These are phyloP conservation scores for Ganoderma multipileum DNA, from an alignment of 1,284 basidiomycete species.

Conservation along the genomic window DNA sequence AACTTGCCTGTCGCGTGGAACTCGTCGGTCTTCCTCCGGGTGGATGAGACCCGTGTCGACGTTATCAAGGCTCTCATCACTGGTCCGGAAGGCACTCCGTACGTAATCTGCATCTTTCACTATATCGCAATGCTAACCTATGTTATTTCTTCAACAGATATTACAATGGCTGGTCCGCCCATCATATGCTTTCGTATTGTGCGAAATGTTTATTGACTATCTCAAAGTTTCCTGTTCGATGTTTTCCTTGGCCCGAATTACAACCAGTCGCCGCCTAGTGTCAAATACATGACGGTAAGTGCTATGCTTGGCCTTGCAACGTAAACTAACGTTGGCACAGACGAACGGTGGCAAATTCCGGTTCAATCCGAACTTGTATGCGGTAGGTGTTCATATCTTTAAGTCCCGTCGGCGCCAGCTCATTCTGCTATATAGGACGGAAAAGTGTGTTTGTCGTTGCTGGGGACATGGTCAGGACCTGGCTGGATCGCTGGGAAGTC, in stretches of 20 bases:
- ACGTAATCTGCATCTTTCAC: conserved; percentile 44
- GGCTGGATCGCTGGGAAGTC: conserved; percentile 90
- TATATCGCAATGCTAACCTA: conserved; percentile 8
- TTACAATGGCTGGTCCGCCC: conserved; percentile 80
- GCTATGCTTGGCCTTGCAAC: not conserved
- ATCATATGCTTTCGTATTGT: not conserved
- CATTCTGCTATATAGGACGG: conserved; percentile 62
- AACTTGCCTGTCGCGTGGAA: conserved; percentile 91
- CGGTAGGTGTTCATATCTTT: conserved; percentile 52
- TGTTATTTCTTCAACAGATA: conserved; percentile 54
- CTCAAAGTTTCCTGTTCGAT: conserved; percentile 76
- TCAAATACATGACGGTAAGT: conserved; percentile 89
- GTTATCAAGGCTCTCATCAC: conserved; percentile 91
- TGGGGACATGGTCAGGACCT: conserved; percentile 93
- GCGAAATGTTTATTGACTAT: not conserved
- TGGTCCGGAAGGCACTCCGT: conserved; percentile 92
- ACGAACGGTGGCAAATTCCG: conserved; percentile 89
- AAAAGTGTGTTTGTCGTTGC: conserved; percentile 89
- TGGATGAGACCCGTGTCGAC: conserved; percentile 88
- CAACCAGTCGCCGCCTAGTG: conserved; percentile 81
- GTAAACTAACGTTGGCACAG: conserved; percentile 44
- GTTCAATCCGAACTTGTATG: conserved; percentile 92
- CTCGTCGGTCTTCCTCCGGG: conserved; percentile 87
- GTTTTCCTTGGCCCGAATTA: conserved; percentile 88
- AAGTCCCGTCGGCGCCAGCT: conserved; percentile 10